phyloP scores from a whole-genome alignment of 306 rosid genomes.

The Vigna radiata region DNA sequence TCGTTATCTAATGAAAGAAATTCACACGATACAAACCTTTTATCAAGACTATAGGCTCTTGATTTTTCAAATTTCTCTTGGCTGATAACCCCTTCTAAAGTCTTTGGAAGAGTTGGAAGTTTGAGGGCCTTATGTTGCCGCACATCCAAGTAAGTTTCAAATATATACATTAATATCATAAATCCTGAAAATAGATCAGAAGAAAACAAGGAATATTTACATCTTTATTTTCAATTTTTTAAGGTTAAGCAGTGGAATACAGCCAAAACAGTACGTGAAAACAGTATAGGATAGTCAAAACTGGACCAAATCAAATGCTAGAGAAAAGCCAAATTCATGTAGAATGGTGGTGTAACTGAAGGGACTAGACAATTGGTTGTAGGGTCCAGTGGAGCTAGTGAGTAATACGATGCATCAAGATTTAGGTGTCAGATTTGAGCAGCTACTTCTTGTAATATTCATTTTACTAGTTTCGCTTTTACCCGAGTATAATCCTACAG shows the following conservation, averaged over 20 bases:
- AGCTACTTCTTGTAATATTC: constrained; percentile 19
- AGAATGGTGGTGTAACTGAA: not conserved
- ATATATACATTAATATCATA: constrained; percentile 88
- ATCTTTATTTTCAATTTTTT: constrained; percentile 20
- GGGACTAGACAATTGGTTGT: constrained; percentile 5
- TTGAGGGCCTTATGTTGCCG: constrained; percentile 88
- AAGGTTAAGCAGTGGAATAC: constrained; percentile 15
- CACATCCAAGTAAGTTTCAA: constrained; percentile 86
- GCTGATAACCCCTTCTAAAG: constrained; percentile 90
- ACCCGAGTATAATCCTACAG: not conserved
- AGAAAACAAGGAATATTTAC: constrained; percentile 23
- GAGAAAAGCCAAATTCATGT: not conserved
- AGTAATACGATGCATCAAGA: not conserved
- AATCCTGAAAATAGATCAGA: constrained; percentile 63
- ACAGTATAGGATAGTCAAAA: constrained; percentile 21
- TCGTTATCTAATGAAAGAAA: constrained; percentile 33
- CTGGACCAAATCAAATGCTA: not conserved
- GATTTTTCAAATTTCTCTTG: constrained; percentile 94
- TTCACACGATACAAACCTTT: constrained; percentile 63
- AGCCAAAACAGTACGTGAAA: not conserved
- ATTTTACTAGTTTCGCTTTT: constrained; percentile 10
- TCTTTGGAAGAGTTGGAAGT: constrained; percentile 87
- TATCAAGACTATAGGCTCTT: constrained; percentile 93
- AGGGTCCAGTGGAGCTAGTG: constrained; percentile 1
- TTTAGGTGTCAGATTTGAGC: constrained; percentile 21